Evolutionary conservation across 306 rosid species (phyloP), one percentile per base, ranked within the genome.

Genomic region (Lathyrus tuberosus): DNA sequence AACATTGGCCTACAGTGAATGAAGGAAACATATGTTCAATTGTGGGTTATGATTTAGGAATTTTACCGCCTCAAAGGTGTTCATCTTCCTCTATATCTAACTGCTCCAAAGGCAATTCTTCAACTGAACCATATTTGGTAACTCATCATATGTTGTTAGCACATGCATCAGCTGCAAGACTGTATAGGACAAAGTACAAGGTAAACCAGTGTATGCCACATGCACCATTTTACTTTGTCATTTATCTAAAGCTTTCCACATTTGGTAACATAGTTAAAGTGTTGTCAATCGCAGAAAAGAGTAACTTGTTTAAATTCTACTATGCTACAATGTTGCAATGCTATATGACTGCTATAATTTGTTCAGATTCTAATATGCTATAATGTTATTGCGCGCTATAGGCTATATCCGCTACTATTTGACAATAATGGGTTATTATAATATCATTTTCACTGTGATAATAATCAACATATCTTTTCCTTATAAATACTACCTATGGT

Each of bases 61-160:
- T 0, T 0, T 14, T 47, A 22, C 83, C 84, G 2, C 92, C 92
- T 38, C 46, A 51, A 3, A 46, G 75, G 53, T 82, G 89, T 31
- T 68, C 89, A 57, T 14, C 72, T 22, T 46, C 78, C 8, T 4
- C 12, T 22, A 1, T 44, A 8, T 0, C 1, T 54, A 73, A 79
- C 40, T 84, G 84, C 69, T 53, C 86, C n/a, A 79, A n/a, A 42
- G 89, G 89, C 30, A 84, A 81, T 78, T 76, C 89, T 56, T 64
- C 84, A 73, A 73, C 74, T 61, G 84, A 84, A 65, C 84, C 89
- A 69, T 84, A 84, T 74, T 26, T 81, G 40, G 86, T 15, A 33
- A 53, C 79, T 38, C 86, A 84, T 76, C 38, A 79, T 73, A 53
- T 79, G 40, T 62, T 84, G 72, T 67, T 84, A 71, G 74, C 86